Percentiles rank a stretch among this genome's conserved stretches.
phyloP scores from a whole-genome alignment of 2,329 filamentous ascomycete genomes.

The Fusarium brachygibbosum region DNA sequence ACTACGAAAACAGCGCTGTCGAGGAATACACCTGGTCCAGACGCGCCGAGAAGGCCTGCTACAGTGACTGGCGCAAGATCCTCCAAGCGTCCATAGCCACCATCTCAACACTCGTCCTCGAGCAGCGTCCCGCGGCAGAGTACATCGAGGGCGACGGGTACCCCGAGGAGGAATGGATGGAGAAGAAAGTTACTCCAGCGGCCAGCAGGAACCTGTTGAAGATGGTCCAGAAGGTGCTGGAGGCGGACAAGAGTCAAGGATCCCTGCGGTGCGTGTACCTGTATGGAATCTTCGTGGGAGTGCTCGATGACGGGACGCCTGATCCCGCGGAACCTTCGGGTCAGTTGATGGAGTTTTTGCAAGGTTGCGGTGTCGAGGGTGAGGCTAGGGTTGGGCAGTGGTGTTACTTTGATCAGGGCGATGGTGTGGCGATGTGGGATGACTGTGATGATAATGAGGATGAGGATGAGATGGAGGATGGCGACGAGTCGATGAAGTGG shows the following conservation, averaged over 20 bases:
- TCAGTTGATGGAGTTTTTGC: slow-evolving; percentile 7
- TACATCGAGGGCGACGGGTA: neutral
- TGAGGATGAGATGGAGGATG: neutral
- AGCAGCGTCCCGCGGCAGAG: slow-evolving; percentile 12
- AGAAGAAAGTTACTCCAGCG: fast-evolving
- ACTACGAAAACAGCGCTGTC: fast-evolving
- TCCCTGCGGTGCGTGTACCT: slow-evolving; percentile 11
- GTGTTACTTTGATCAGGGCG: slow-evolving; percentile 16
- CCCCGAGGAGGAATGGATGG: neutral
- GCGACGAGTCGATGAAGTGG: neutral
- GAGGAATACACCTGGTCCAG: slow-evolving; percentile 4
- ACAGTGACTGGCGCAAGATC: slow-evolving; percentile 3
- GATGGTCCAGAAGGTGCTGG: neutral
- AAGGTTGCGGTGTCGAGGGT: neutral
- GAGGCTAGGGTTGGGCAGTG: slow-evolving; percentile 31
- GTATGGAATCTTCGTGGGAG: neutral
- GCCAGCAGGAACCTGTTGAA: neutral
- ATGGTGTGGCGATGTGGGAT: neutral
- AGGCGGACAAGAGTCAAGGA: fast-evolving
- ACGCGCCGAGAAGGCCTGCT: slow-evolving; percentile 13
- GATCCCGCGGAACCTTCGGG: neutral
- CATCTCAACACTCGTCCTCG: neutral
- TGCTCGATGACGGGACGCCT: fast-evolving
- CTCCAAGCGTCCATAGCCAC: neutral
- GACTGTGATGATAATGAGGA: neutral